Conservation (phyloP, 768 basidiomycete species). For the Lactarius tabidus region DNA sequence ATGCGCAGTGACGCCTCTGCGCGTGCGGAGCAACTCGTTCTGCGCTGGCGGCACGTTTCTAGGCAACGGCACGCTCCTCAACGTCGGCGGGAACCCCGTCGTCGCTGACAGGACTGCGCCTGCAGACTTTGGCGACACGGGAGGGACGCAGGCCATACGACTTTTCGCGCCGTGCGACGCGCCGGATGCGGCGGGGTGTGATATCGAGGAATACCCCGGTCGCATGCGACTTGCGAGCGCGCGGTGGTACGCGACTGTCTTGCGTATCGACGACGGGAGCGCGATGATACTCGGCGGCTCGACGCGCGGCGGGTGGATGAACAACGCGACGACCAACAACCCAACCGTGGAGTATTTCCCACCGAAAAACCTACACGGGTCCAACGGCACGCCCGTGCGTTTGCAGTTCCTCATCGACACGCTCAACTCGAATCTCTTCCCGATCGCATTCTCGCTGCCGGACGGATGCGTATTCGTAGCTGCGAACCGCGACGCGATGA, state of each 20-base stretch:
- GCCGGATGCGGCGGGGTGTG: slow-evolving; percentile 45
- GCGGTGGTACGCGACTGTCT: slow-evolving; percentile 75
- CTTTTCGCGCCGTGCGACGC: slow-evolving; percentile 64
- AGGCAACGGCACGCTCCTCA: slow-evolving; percentile 71
- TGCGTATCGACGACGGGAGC: slow-evolving; percentile 72
- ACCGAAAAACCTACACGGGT: slow-evolving; percentile 66
- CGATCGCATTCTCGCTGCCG: slow-evolving; percentile 68
- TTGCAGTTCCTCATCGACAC: slow-evolving; percentile 64
- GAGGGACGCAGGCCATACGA: slow-evolving; percentile 72
- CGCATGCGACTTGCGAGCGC: slow-evolving; percentile 69
- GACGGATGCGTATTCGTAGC: slow-evolving; percentile 70
- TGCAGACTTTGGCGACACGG: slow-evolving; percentile 69
- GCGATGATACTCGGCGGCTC: slow-evolving; percentile 82
- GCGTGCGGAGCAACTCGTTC: slow-evolving; percentile 76
- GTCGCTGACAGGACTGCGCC: slow-evolving; percentile 58
- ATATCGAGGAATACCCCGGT: slow-evolving; percentile 60
- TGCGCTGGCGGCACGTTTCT: slow-evolving; percentile 81
- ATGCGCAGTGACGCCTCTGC: slow-evolving; percentile 55
- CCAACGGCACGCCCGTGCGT: slow-evolving; percentile 62
- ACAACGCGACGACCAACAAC: slow-evolving; percentile 75
- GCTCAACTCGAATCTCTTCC: slow-evolving; percentile 79
- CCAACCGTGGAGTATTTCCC: slow-evolving; percentile 82
- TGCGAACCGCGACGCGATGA: slow-evolving; percentile 74
- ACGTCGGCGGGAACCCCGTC: slow-evolving; percentile 80
- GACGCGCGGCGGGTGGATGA: slow-evolving; percentile 81